Percentiles rank a stretch among this genome's conserved stretches.
Evolutionary conservation across 2,329 filamentous ascomycete genomes (phyloP).

Genomic region (Tolypocladium endophyticum): DNA sequence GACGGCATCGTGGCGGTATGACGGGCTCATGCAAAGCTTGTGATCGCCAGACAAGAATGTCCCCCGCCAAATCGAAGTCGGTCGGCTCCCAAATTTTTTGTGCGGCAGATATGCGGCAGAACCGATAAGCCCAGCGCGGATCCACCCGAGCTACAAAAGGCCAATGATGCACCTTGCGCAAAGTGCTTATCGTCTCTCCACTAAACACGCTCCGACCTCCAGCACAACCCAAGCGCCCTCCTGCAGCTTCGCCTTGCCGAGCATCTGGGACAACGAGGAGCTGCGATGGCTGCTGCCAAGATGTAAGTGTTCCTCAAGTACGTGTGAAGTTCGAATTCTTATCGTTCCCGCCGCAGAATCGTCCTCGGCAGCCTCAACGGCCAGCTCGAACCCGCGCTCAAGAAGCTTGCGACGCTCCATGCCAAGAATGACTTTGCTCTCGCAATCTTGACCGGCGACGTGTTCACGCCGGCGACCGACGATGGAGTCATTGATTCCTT

Average conservation of each 20-base stretch:
- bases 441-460: slow-evolving; percentile 72
- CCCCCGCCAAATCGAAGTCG: slow-evolving; percentile 14
- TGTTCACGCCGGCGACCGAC: slow-evolving; percentile 58
- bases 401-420: slow-evolving; percentile 71
- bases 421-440: slow-evolving; percentile 82
- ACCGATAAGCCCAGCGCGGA: slow-evolving; percentile 20
- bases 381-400: slow-evolving; percentile 62
- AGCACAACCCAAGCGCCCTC: background rate
- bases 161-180: slow-evolving; percentile 24
- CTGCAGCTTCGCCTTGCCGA: background rate
- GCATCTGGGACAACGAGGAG: background rate
- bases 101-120: slow-evolving; percentile 21
- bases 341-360: slow-evolving; percentile 37
- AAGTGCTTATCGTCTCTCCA: slow-evolving; percentile 17
- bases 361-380: slow-evolving; percentile 79
- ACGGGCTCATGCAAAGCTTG: slow-evolving; percentile 11
- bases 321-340: background rate
- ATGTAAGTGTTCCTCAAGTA: slow-evolving; percentile 25
- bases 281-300: slow-evolving; percentile 35
- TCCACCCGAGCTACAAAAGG: slow-evolving; percentile 2
- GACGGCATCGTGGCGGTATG: slow-evolving; percentile 43
- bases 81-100: slow-evolving; percentile 20
- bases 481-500: slow-evolving; percentile 51
- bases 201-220: slow-evolving; percentile 2
- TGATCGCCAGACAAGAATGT: slow-evolving; percentile 7